Evolutionary conservation across 331 rosid genomes (phyloP).

Genomic region (Rhamnella rubrinervis): DNA sequence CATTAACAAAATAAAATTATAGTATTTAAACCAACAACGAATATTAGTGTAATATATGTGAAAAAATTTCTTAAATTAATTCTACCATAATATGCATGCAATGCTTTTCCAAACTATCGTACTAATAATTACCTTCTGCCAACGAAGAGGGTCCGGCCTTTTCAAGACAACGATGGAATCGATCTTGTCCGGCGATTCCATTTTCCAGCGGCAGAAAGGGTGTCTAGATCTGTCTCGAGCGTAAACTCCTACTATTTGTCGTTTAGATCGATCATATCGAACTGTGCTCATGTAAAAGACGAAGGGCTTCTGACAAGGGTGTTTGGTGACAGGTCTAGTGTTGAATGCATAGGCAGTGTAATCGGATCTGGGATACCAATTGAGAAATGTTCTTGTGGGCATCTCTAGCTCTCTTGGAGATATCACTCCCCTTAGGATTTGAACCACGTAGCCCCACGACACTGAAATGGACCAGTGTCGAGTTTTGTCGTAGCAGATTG

Average conservation of each 20-base stretch:
- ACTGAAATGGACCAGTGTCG: constrained; percentile 74
- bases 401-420: constrained; percentile 85
- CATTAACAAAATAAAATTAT: too few relatives aligned
- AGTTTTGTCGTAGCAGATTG: constrained; percentile 75
- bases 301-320: constrained; percentile 83
- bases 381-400: constrained; percentile 79
- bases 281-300: constrained; percentile 47
- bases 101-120: too few relatives aligned
- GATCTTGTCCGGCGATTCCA: constrained; percentile 57
- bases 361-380: constrained; percentile 80
- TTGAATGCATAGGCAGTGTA: constrained; percentile 86
- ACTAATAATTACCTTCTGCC: constrained; percentile 54
- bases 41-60: too few relatives aligned
- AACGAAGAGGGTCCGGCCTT: constrained; percentile 65
- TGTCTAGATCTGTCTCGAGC: constrained; percentile 27
- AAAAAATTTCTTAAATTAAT: too few relatives aligned
- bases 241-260: constrained; percentile 44
- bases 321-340: constrained; percentile 75
- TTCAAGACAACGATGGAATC: constrained; percentile 57
- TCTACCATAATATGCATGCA: too few relatives aligned
- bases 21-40: too few relatives aligned
- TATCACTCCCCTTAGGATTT: constrained; percentile 63
- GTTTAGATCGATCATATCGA: constrained; percentile 35
- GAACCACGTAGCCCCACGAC: constrained; percentile 91
- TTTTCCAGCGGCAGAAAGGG: constrained; percentile 64